A percentile compares a stretch with the other conserved stretches of the same genome.
Conservation (phyloP, 306 rosid species). For the Elaeagnus macrophylla region DNA sequence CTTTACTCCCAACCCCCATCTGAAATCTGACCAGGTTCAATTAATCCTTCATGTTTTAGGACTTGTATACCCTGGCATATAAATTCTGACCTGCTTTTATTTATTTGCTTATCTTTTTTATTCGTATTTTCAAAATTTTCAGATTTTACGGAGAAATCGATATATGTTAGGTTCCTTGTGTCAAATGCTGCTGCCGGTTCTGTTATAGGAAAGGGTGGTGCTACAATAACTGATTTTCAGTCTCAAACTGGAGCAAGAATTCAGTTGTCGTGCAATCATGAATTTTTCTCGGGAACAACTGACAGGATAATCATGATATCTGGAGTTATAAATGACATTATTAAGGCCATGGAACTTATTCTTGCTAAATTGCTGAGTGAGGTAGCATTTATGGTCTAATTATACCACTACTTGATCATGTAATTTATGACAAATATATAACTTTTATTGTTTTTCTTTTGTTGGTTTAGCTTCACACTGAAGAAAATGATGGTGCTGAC, state of each 20-base stretch:
- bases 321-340: conserved; percentile 64
- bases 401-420: conserved; percentile 9
- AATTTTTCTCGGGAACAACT: conserved; percentile 96
- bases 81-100: conserved; percentile 3
- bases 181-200: conserved; percentile 99
- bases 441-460: conserved; percentile 19
- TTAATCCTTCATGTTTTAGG: neutral
- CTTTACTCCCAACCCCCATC: too few species aligned
- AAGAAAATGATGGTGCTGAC: conserved; percentile 76
- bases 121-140: conserved; percentile 25
- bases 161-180: conserved; percentile 86
- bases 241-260: conserved; percentile 99
- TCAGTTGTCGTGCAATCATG: conserved; percentile 91
- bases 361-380: conserved; percentile 87
- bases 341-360: conserved; percentile 81
- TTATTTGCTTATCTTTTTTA: conserved; percentile 8
- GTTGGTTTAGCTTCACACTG: conserved; percentile 55
- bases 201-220: conserved; percentile 99
- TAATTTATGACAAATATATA: conserved; percentile 6
- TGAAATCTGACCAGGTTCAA: too few species aligned
- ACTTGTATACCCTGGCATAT: neutral
- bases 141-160: conserved; percentile 78
- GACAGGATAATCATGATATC: conserved; percentile 98
- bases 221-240: conserved; percentile 98
- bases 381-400: conserved; percentile 41